Base-by-base conservation (phyloP, 2,329 filamentous ascomycete genomes). In the Cordyceps tenuipes region DNA sequence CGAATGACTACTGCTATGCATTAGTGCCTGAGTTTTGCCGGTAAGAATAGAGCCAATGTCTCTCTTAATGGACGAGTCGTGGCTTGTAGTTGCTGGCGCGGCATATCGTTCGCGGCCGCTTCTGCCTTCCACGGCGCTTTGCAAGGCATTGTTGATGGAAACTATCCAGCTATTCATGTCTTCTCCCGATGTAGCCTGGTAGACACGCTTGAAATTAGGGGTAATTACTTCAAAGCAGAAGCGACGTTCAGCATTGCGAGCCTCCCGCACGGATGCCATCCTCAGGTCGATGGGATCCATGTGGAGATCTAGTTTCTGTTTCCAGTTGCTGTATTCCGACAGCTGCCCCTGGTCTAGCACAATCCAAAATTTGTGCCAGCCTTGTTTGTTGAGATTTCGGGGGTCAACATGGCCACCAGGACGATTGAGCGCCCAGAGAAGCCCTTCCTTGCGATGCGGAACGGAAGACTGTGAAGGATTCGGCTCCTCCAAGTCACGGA, bases 361-460 rank as follows among this genome's bases (percentile, higher is more conserved):
- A 64, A 99, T 95, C 94, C 94, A 99, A 75, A 97, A 99, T 90
- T 99, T 99, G 73, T 99, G 94, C 94, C 94, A 99, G 55, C 91
- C 92, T 73, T 96, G 91, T 72, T 97, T 97, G 70, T 97, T 97
- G 66, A 99, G 79, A 19, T 91, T 92, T 66, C 94, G 91, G 10
- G 94, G 94, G 71, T 99, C 95, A 31, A 94, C 92, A 72, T 99
- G 94, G 61, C 91, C 93, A 19, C 92, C 92, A 3, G 93, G 93
- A 64, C 91, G 85, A 69, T 93, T 97, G 49, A 97, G 77, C 29
- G 95, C 91, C 94, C 94, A 99, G 8, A 99, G 75, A 10, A 99
- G 79, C 6, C 94, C 95, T 76, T 99, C 94, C 71, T 97, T 99
- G 49, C 90, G 84, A 66, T 93, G 88, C 21, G 80, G 77, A 23